Evolutionary conservation across 495 filamentous ascomycete genomes (phyloP), one percentile per base, ranked within the genome.

Genomic region (Trichoderma virens): DNA sequence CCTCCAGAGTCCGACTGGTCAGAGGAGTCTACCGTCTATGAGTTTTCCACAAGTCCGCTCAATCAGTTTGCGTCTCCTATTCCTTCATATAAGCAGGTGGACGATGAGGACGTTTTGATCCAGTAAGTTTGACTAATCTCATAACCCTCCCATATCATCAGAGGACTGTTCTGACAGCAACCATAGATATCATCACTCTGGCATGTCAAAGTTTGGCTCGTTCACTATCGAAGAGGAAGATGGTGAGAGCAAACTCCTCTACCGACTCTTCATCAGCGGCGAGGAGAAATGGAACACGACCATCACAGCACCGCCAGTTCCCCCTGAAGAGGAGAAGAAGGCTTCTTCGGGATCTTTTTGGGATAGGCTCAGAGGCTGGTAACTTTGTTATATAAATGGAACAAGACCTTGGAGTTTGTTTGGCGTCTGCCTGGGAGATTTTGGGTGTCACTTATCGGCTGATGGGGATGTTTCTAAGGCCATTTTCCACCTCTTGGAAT

Each of bases 61-160:
- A 93, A 83, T 67, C 95, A 97, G 85, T 98, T 98, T 69, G 97
- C 91, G 69, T 77, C 95, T 11, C 94, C 94, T 1, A 75, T 90
- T n/a, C 82, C 88, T 5, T 91, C 92, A 2, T 98, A 97, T 71
- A 69, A 75, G 45, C 89, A 95, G 73, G 85, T 78, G 2, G 91
- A 94, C 70, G 76, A 82, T 0, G 88, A 92, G 67, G 93, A 97
- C 72, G 80, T 93, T 5, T 72, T 82, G 65, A 80, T 96, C 61
- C 93, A 96, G 83, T 90, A 78, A 75, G 80, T 80, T 7, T 23
- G 2, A 20, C n/a, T n/a, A n/a, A 3, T 9, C 34, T 47, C 32
- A 23, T 39, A 14, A 14, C 1, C 39, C 64, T 34, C 32, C 0
- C 7, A 34, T 47, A 14, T 25, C 31, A 62, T 20, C 4, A 18